Base-by-base conservation (phyloP, 805 yeast species). In the Candida manassasensis region DNA sequence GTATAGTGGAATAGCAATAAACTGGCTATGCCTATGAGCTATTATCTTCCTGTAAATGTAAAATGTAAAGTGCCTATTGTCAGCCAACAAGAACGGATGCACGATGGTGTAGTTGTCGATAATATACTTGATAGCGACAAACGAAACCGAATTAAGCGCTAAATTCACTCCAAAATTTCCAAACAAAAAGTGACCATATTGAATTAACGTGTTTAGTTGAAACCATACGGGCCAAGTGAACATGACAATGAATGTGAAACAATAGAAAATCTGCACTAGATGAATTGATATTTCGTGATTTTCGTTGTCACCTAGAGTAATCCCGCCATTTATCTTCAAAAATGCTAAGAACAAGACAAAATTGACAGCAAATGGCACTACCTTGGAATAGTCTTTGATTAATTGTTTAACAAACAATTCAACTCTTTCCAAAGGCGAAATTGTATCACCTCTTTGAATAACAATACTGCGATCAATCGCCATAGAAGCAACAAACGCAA, bases 61-160 rank as follows among this genome's bases (percentile, higher is more conserved):
- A 55, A 93, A 93, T 0, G 95, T 79, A 55, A 79, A 87, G 58
- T 93, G 98, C 48, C 98, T 75, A 61, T 93, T 93, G 57, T 93
- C 98, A 0, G 97, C 94, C 29, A 90, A 67, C 26, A 93, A 57
- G 56, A 90, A 93, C 6, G 97, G 97, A 56, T 93, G 98, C 2
- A 79, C 80, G 2, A 81, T 64, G 0, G 96, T 84, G 55, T 72
- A 81, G 39, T 67, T 67, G 24, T 77, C 65, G 14, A 85, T 69
- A 2, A 75, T 50, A 13, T 68, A 44, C 43, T 61, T 60, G 16
- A 84, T 72, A 1, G 53, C 43, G 3, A 55, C 18, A 13, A 49
- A 36, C 12, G 41, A 32, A 4, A 40, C 6, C 6, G 38, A 24
- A 19, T 53, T 58, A 12, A 43, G 3, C 11, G 49, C 21, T 2